These are phyloP conservation scores for Vigna nakashimae DNA, from an alignment of 306 rosid species.

Conservation along the genomic window DNA sequence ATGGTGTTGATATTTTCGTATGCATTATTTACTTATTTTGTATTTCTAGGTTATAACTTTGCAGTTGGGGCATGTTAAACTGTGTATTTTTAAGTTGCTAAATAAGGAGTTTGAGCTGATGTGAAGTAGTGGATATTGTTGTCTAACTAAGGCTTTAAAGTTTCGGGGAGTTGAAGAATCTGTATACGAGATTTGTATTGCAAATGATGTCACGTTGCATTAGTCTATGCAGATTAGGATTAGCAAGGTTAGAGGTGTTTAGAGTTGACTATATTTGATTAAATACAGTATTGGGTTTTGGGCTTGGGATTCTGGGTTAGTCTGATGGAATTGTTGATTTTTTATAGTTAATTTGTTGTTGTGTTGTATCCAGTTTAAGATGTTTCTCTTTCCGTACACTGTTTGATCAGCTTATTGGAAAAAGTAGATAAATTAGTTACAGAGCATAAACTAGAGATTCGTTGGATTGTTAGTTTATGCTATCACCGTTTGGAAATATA, in stretches of 20 bases:
- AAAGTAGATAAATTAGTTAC: not conserved
- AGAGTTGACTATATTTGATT: not conserved
- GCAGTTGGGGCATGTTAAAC: not conserved
- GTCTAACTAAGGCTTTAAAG: not conserved
- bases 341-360: constrained; percentile 1
- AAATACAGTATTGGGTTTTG: not conserved
- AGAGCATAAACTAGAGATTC: not conserved
- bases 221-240: constrained; percentile 20
- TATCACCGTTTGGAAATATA: not conserved
- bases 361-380: not conserved
- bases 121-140: constrained; percentile 36
- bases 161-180: constrained; percentile 35
- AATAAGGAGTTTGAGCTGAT: constrained; percentile 36
- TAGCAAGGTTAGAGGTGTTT: constrained; percentile 26
- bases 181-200: not conserved
- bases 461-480: constrained; percentile 4
- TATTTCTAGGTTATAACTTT: constrained; percentile 11
- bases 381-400: not conserved
- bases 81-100: constrained; percentile 27
- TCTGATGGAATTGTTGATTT: constrained; percentile 25
- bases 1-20: constrained; percentile 29
- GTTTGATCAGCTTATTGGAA: constrained; percentile 6
- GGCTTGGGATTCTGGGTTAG: constrained; percentile 2
- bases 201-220: constrained; percentile 18
- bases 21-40: not conserved